Base-by-base conservation (phyloP, 768 basidiomycete species). In the Amanita jacksonii region DNA sequence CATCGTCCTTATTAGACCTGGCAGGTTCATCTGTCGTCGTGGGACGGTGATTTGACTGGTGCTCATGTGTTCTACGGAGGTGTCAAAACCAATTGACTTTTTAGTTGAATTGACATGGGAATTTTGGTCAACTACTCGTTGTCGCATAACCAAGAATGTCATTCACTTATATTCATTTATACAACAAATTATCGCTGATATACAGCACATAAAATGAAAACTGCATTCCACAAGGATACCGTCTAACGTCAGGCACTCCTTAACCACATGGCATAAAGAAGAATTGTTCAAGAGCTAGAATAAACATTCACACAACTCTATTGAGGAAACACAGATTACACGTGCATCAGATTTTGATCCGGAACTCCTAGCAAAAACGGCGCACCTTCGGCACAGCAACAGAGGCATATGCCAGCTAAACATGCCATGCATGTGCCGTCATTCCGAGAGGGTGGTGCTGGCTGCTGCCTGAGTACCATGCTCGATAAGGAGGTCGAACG, bases 261-360 rank as follows among this genome's bases (percentile, higher is more conserved):
- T 6, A 12, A 6, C 27, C 27, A 28, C 12, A 13, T 32, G 12
- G 31, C 31, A 10, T 15, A 4, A 4, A 32, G 31, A n/a, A n/a
- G n/a, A n/a, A n/a, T n/a, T 12, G 27, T 6, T 12, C 4, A 36
- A 9, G 13, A 18, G 8, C 57, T 49, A 77, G 67, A 84, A 77
- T 41, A 86, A 62, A 60, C 84, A 86, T 37, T 82, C 85, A 62
- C 82, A 85, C 15, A 85, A 56, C 66, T 86, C 85, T 85, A 59
- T 39, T 27, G 33, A 28, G n/a, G n/a, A 48, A 20, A 15, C 3
- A 32, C n/a, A 20, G 28, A 19, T 38, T 19, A 39, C 25, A 5
- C 19, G 6, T 2, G 19, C 2, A 40, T 22, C 15, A 41, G 19
- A 16, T n/a, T n/a, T n/a, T n/a, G n/a, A n/a, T n/a, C n/a, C n/a